A percentile compares a stretch with the other conserved stretches of the same genome.
Evolutionary conservation across 192 early-diverging fungal genomes (phyloP).

Genomic region (Jimgerdemannia lactiflua): DNA sequence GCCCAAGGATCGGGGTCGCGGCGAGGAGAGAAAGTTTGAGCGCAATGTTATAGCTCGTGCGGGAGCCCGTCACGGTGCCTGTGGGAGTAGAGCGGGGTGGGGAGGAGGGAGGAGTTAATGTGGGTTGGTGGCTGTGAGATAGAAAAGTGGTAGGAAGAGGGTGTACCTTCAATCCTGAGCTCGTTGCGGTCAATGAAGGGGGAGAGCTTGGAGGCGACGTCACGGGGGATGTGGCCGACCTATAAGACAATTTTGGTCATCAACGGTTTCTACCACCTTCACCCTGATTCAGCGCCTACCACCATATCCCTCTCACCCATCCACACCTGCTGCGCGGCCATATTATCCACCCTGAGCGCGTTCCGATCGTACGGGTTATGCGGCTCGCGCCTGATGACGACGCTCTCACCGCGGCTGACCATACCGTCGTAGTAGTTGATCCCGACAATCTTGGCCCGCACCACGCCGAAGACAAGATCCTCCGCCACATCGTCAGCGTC

Average conservation of each 20-base stretch:
- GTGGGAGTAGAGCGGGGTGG: too few species aligned
- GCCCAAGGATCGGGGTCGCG: neutral
- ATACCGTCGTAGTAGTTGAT: neutral
- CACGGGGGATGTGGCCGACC: neutral
- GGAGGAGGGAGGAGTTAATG: neutral
- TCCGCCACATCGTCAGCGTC: too few species aligned
- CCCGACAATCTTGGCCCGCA: neutral
- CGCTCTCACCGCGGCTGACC: neutral
- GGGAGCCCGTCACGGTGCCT: neutral
- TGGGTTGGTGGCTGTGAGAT: neutral
- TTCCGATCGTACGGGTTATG: neutral
- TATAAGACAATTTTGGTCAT: neutral
- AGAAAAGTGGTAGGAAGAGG: neutral
- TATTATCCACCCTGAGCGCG: conserved; percentile 2
- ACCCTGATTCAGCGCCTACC: too few species aligned
- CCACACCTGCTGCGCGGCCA: neutral
- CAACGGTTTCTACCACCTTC: too few species aligned
- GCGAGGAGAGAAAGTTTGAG: neutral
- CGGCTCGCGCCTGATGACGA: neutral
- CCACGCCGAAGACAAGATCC: neutral
- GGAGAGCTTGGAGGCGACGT: neutral
- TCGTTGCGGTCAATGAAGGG: neutral
- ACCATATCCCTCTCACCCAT: neutral
- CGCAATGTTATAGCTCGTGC: neutral
- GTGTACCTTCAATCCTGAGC: neutral